phyloP scores from a whole-genome alignment of 2,329 filamentous ascomycete genomes.

The Lachnellula willkommii region DNA sequence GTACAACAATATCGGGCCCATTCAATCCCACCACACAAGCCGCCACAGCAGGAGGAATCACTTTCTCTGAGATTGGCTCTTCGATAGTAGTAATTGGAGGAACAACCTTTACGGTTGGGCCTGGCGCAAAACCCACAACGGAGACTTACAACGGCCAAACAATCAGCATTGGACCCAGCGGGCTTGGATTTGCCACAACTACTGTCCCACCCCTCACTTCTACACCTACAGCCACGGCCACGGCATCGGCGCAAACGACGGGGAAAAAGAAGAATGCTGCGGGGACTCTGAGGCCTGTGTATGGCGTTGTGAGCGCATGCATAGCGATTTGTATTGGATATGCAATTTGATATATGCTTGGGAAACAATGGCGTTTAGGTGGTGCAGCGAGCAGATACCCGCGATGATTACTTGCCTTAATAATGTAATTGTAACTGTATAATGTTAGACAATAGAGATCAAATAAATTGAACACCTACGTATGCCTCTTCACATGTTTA shows the following conservation, averaged over 20 bases:
- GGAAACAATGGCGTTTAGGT: neutral
- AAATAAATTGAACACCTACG: neutral
- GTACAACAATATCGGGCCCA: constrained; percentile 18
- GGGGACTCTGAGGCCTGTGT: constrained; percentile 3
- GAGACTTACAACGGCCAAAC: constrained; percentile 20
- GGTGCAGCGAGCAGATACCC: constrained; percentile 14
- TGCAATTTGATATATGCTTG: constrained; percentile 7
- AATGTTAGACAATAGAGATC: neutral
- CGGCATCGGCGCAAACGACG: constrained; percentile 6
- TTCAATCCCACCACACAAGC: constrained; percentile 21
- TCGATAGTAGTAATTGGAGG: constrained; percentile 21
- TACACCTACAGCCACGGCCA: neutral
- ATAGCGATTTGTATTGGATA: constrained; percentile 14
- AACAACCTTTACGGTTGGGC: constrained; percentile 23
- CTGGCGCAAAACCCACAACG: constrained; percentile 15
- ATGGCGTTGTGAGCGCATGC: constrained; percentile 8
- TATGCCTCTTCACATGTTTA: too few species aligned
- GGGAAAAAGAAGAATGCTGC: constrained; percentile 10
- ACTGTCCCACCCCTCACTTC: constrained; percentile 17
- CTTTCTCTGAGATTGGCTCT: constrained; percentile 21
- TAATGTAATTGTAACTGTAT: neutral
- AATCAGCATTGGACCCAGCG: constrained; percentile 25
- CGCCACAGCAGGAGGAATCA: constrained; percentile 23
- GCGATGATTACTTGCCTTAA: neutral
- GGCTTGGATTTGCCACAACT: constrained; percentile 25